Conservation (phyloP, 176 grass and related monocot species). For the Elaeis guineensis region DNA sequence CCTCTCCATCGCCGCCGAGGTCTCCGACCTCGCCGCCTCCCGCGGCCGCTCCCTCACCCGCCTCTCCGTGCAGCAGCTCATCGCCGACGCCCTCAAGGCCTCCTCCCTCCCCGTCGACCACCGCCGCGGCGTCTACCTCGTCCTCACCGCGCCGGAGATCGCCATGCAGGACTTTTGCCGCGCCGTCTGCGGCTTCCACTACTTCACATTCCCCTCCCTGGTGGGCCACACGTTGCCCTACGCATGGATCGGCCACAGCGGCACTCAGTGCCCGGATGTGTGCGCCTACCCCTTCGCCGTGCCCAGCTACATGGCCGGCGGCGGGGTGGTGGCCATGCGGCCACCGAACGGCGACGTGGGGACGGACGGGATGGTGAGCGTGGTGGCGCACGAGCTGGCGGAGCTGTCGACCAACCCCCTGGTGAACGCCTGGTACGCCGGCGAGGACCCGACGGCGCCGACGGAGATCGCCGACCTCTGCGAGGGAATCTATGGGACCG, state of each 20-base stretch:
- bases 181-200: slow-evolving; percentile 11
- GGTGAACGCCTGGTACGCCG: neutral
- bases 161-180: slow-evolving; percentile 9
- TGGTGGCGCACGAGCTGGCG: too few species aligned
- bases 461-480: slow-evolving; percentile 1
- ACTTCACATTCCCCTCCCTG: slow-evolving; percentile 5
- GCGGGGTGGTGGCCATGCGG: neutral
- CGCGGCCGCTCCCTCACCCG: slow-evolving; percentile 9
- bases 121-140: slow-evolving; percentile 3
- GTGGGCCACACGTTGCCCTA: slow-evolving; percentile 10
- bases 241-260: slow-evolving; percentile 14
- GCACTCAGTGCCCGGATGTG: slow-evolving; percentile 2
- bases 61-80: slow-evolving; percentile 2
- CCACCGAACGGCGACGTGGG: too few species aligned
- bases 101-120: slow-evolving; percentile 10
- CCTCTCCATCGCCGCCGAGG: slow-evolving; percentile 9
- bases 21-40: neutral
- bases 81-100: slow-evolving; percentile 3
- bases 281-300: slow-evolving; percentile 4
- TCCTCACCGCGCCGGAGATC: slow-evolving; percentile 4
- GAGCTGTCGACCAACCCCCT: too few species aligned
- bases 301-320: neutral
- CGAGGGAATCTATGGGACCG: slow-evolving; percentile 2
- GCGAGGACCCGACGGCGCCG: slow-evolving; percentile 2
- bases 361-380: too few species aligned